phyloP scores from a whole-genome alignment of 2,329 filamentous ascomycete species.

The Helotiales sp. region DNA sequence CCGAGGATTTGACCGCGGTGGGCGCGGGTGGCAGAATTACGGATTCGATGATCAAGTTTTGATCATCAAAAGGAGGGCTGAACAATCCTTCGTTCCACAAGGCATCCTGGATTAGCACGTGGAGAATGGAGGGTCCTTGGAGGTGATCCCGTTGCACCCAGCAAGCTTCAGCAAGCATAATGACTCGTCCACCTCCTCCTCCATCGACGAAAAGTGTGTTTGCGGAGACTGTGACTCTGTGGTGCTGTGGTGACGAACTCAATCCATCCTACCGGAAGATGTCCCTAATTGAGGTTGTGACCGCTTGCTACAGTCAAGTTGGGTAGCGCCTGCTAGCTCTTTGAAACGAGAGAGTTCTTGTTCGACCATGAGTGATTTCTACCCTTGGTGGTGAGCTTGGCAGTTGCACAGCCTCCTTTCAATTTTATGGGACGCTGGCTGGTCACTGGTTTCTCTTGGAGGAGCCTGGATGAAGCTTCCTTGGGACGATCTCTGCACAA shows the following conservation, averaged over 20 bases:
- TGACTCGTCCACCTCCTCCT: not conserved
- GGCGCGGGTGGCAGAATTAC: not conserved
- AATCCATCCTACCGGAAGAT: not conserved
- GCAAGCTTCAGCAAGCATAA: not conserved
- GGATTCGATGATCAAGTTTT: not conserved
- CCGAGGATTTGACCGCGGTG: not conserved
- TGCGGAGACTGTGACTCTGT: not conserved
- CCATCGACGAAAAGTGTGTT: not conserved
- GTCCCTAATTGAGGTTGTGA: not conserved
- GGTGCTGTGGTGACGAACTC: not conserved
- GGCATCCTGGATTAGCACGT: not conserved
- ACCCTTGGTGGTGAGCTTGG: not conserved
- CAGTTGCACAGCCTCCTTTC: conserved; percentile 3
- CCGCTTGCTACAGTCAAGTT: not conserved
- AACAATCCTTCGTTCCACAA: no score
- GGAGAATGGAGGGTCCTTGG: not conserved
- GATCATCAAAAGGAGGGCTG: no score
- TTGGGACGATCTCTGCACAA: not conserved
- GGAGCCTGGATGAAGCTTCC: not conserved
- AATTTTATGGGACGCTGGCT: no score
- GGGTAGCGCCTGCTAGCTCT: not conserved
- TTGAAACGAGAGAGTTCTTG: not conserved
- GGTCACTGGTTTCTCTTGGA: not conserved
- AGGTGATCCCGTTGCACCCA: not conserved
- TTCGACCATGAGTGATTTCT: not conserved